Base-by-base conservation (phyloP, 495 filamentous ascomycete species). In the Neurospora sp. region DNA sequence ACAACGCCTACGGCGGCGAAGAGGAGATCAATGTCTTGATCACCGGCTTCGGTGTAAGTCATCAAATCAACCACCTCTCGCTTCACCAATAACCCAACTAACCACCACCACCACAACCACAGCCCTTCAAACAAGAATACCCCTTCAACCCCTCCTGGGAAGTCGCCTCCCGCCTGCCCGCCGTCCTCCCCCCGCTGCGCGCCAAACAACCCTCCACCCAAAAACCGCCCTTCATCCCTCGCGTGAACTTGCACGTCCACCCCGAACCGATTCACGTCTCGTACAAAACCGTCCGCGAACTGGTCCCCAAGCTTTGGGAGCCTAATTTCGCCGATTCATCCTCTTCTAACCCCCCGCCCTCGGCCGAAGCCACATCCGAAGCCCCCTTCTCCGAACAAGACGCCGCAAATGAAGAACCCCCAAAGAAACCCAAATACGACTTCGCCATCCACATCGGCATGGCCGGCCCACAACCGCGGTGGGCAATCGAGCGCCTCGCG, bases 381-480 rank as follows among this genome's bases (percentile, higher is more conserved):
- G 48, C 23, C 23, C 48, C 54, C 54, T 31, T 31, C 6, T 62
- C 54, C 54, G 76, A 82, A 38, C 69, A 75, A 69, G 69, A 75
- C 31, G 35, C 69, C 18, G 16, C 42, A 18, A 18, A n/a, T n/a
- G 42, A 44, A 42, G 3, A 20, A n/a, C 31, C 31, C 31, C 31
- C 31, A 31, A 44, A 44, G 6, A 66, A 48, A 27, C 77, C 71
- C 71, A 85, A 83, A 54, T 87, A 91, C 27, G 91, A 94, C 80
- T 80, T 91, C 27, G 85, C 90, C 14, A 81, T 97, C 6, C 92
- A 95, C 78, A 91, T 97, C 73, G 94, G 94, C 44, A 92, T 96
- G 84, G 92, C 93, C 0, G 88, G 91, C 0, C 90, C 90, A 39
- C 83, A 91, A 27, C 81, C 80, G 0, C 89, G 88, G 72, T 96